These are phyloP conservation scores for Verticillium albo-atrum DNA, from an alignment of 2,329 filamentous ascomycete species.

Conservation along the genomic window DNA sequence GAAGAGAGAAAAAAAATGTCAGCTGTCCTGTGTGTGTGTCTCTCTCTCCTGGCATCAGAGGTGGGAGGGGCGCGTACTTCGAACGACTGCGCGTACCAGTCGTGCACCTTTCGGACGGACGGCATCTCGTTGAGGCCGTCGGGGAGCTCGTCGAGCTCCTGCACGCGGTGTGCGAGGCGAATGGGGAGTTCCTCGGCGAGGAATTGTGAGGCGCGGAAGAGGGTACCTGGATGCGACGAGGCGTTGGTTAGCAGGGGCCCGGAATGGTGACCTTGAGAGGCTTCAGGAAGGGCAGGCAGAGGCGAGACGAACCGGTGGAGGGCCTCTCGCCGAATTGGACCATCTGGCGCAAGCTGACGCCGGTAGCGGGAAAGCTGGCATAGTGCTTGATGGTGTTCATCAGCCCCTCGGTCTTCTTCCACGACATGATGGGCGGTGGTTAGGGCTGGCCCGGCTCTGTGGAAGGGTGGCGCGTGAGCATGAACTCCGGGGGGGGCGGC, in stretches of 20 bases:
- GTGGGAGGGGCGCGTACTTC: conserved; percentile 62
- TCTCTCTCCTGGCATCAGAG: neutral
- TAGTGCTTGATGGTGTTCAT: conserved; percentile 98
- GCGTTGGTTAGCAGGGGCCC: neutral
- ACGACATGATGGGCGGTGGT: conserved; percentile 69
- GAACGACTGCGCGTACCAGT: conserved; percentile 99
- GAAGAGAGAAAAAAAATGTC: conserved; percentile 4
- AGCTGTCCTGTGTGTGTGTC: conserved; percentile 5
- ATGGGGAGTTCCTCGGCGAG: conserved; percentile 97
- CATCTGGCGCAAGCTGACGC: conserved; percentile 96
- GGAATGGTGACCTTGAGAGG: neutral
- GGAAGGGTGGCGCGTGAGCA: neutral
- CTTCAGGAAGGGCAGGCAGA: neutral
- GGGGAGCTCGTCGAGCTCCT: conserved; percentile 86
- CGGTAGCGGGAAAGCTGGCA: conserved; percentile 93
- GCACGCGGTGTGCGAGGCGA: conserved; percentile 89
- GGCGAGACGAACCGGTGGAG: conserved; percentile 61
- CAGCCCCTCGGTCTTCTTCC: conserved; percentile 85
- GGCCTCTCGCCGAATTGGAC: conserved; percentile 96
- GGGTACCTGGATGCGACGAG: conserved; percentile 59
- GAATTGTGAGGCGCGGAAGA: conserved; percentile 97
- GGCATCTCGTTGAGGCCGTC: conserved; percentile 98
- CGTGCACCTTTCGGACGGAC: conserved; percentile 88
- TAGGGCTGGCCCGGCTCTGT: conserved; percentile 11
- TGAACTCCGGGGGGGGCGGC: neutral